Evolutionary conservation across 164 flowering plant species (phyloP).

Genomic region (Nymphaea colorata): DNA sequence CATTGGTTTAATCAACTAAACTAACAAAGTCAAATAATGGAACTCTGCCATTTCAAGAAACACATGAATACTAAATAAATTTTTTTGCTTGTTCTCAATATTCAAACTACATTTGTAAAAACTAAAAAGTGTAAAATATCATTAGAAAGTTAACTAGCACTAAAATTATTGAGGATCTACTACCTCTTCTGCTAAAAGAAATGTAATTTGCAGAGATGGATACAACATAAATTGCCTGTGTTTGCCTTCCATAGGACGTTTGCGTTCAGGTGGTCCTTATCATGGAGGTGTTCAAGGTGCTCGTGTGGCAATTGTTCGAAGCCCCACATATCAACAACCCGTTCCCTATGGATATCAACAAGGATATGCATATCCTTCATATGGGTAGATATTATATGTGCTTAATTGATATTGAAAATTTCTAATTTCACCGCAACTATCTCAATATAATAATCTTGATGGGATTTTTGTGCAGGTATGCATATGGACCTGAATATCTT

Average conservation of each 20-base stretch:
- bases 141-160: too few species aligned
- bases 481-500: slow-evolving; percentile 72
- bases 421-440: neutral
- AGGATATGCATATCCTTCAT: slow-evolving; percentile 62
- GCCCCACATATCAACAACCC: slow-evolving; percentile 72
- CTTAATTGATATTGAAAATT: neutral
- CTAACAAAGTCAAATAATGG: too few species aligned
- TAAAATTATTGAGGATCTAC: too few species aligned
- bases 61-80: too few species aligned
- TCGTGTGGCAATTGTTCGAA: slow-evolving; percentile 50
- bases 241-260: slow-evolving; percentile 34
- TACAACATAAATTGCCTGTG: neutral
- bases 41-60: too few species aligned
- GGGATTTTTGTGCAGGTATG: slow-evolving; percentile 46
- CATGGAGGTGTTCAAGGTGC: slow-evolving; percentile 38
- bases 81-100: too few species aligned
- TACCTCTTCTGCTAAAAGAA: too few species aligned
- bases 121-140: too few species aligned
- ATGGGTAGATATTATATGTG: slow-evolving; percentile 50
- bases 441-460: neutral
- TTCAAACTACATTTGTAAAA: too few species aligned
- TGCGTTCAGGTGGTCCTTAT: slow-evolving; percentile 45
- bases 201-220: neutral
- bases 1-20: too few species aligned
- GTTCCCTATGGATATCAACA: slow-evolving; percentile 66